A percentile compares a stretch with the other conserved stretches of the same genome.
phyloP scores from a whole-genome alignment of 352 stramenopile genomes.

The Globisporangium heterothallicum region DNA sequence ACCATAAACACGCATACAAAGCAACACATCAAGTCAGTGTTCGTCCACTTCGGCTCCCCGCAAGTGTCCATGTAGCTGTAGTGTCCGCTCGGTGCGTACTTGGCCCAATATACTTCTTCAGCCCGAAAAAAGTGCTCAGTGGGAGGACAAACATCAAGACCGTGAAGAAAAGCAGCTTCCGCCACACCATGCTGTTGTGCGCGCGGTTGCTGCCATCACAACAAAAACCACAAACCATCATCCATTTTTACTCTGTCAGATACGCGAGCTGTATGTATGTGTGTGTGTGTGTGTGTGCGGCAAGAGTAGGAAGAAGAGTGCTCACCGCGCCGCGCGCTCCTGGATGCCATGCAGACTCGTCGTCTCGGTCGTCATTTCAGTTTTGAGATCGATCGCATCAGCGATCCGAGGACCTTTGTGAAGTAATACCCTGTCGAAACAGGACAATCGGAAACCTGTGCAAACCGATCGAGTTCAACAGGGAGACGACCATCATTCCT shows the following conservation, averaged over 20 bases:
- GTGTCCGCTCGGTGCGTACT: slow-evolving; percentile 18
- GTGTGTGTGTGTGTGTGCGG: too few species aligned
- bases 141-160: slow-evolving; percentile 61
- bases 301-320: neutral
- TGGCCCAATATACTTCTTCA: slow-evolving; percentile 39
- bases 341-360: slow-evolving; percentile 48
- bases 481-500: slow-evolving; percentile 2
- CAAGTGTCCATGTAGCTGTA: neutral
- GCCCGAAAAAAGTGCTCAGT: slow-evolving; percentile 55
- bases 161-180: slow-evolving; percentile 70
- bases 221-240: neutral
- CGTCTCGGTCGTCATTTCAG: slow-evolving; percentile 15
- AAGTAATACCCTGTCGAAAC: neutral
- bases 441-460: neutral
- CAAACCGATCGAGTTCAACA: neutral
- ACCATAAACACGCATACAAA: neutral
- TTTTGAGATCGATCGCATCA: slow-evolving; percentile 4
- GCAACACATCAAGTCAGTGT: neutral
- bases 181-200: slow-evolving; percentile 68
- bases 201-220: slow-evolving; percentile 41
- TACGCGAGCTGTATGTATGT: too few species aligned
- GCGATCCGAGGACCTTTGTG: neutral
- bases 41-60: neutral
- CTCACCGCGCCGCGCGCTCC: slow-evolving; percentile 33
- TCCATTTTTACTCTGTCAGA: slow-evolving; percentile 1